phyloP scores from a whole-genome alignment of 768 basidiomycete genomes.

The Suillus luteus region DNA sequence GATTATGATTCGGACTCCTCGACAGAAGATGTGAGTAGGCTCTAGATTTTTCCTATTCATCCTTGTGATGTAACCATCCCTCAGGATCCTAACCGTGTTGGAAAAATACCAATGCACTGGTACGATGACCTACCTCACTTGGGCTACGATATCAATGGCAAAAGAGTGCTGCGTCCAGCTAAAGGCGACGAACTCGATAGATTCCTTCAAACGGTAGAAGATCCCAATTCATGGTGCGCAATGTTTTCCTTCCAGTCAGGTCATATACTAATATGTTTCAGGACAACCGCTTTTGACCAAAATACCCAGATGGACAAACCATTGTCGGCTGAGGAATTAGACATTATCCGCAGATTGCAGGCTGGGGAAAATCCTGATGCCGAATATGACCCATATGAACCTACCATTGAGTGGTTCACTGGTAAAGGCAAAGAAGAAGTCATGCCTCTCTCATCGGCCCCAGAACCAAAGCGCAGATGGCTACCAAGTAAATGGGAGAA shows the following conservation, averaged over 20 bases:
- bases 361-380: slow-evolving; percentile 90
- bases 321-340: slow-evolving; percentile 86
- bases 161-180: slow-evolving; percentile 90
- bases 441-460: slow-evolving; percentile 89
- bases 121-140: slow-evolving; percentile 99
- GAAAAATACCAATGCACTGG: slow-evolving; percentile 96
- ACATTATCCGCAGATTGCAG: slow-evolving; percentile 91
- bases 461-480: slow-evolving; percentile 96
- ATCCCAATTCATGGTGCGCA: slow-evolving; percentile 82
- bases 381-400: slow-evolving; percentile 89
- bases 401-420: slow-evolving; percentile 95
- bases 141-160: slow-evolving; percentile 95
- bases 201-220: slow-evolving; percentile 91
- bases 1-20: slow-evolving; percentile 91
- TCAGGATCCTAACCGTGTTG: slow-evolving; percentile 93
- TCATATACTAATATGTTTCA: slow-evolving; percentile 29
- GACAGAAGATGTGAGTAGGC: slow-evolving; percentile 77
- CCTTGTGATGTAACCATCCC: slow-evolving; percentile 16
- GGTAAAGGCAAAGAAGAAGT: slow-evolving; percentile 92
- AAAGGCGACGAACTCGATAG: slow-evolving; percentile 97
- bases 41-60: slow-evolving; percentile 6
- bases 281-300: slow-evolving; percentile 94
- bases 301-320: slow-evolving; percentile 83
- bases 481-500: slow-evolving; percentile 99
- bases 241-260: slow-evolving; percentile 3